These are phyloP conservation scores for Conticribra weissflogii DNA, from an alignment of 108 stramenopile species.

Conservation along the genomic window DNA sequence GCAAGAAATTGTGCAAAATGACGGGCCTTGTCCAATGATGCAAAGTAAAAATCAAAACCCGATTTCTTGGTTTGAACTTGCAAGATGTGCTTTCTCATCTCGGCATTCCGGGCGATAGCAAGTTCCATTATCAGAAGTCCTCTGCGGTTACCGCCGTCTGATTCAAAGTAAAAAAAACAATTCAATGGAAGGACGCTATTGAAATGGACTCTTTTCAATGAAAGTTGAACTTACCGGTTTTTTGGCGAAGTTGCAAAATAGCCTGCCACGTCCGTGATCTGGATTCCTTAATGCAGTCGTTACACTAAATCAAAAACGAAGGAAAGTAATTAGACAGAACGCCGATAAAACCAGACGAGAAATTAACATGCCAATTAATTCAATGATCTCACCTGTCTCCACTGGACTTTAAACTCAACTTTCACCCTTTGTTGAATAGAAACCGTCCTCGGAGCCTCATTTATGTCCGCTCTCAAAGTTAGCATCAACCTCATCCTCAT, in stretches of 20 bases:
- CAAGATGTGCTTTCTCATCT: conserved; percentile 83
- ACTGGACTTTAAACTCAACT: conserved; percentile 89
- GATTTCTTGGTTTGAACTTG: conserved; percentile 82
- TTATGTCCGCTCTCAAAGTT: conserved; percentile 91
- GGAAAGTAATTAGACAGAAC: too few species aligned
- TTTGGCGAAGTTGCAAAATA: conserved; percentile 84
- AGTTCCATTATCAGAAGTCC: conserved; percentile 81
- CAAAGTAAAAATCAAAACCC: conserved; percentile 99
- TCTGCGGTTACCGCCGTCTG: too few species aligned
- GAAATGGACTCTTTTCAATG: too few species aligned
- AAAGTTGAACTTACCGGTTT: too few species aligned
- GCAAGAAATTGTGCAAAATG: conserved; percentile 88
- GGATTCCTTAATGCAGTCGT: conserved; percentile 90
- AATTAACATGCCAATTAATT: too few species aligned
- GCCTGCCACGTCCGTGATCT: conserved; percentile 86
- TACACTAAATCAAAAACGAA: too few species aligned
- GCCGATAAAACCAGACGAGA: too few species aligned
- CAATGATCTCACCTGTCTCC: too few species aligned
- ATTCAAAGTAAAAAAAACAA: too few species aligned
- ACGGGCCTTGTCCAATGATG: conserved; percentile 74
- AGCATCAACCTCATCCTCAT: conserved; percentile 91
- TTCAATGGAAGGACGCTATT: too few species aligned
- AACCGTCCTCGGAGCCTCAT: conserved; percentile 53
- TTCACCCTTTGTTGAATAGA: conserved; percentile 90
- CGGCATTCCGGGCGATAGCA: conserved; percentile 68